These are phyloP conservation scores for Trichoderma gracile DNA, from an alignment of 2,329 filamentous ascomycete genomes.

Conservation along the genomic window DNA sequence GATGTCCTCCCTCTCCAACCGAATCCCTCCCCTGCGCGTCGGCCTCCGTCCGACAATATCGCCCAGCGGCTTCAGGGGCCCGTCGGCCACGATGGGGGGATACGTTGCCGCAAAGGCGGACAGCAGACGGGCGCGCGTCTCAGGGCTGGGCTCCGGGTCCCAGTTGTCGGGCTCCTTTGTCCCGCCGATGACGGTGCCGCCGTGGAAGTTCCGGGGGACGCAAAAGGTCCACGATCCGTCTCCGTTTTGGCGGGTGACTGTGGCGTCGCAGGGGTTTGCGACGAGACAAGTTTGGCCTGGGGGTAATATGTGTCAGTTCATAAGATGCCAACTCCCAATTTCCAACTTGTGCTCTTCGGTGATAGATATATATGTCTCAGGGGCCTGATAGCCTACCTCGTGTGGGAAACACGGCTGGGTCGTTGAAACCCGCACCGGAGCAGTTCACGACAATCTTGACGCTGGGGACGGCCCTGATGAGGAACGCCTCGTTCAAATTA, in stretches of 20 bases:
- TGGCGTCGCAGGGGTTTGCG: slow-evolving; percentile 42
- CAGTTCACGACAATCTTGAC: slow-evolving; percentile 47
- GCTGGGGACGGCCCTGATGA: slow-evolving; percentile 33
- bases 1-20: slow-evolving; percentile 37
- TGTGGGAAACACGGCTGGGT: slow-evolving; percentile 46
- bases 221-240: slow-evolving; percentile 64
- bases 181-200: slow-evolving; percentile 66
- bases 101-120: slow-evolving; percentile 45
- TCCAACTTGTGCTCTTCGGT: no score
- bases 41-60: slow-evolving; percentile 51
- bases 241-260: slow-evolving; percentile 57
- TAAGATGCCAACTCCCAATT: no score
- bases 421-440: slow-evolving; percentile 48
- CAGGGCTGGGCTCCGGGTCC: slow-evolving; percentile 49
- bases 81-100: slow-evolving; percentile 37
- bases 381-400: slow-evolving; percentile 37
- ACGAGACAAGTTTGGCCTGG: slow-evolving; percentile 50
- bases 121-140: slow-evolving; percentile 44
- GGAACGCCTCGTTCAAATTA: slow-evolving; percentile 41
- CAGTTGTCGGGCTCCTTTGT: slow-evolving; percentile 63
- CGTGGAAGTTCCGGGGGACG: slow-evolving; percentile 61
- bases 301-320: neutral
- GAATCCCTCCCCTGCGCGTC: slow-evolving; percentile 49
- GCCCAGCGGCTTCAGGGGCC: slow-evolving; percentile 27
- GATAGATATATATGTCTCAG: no score